Percentiles rank a stretch among this genome's conserved stretches.
Conservation (phyloP, 208 protist genomes). For the Acanthamoeba culbertsoni region DNA sequence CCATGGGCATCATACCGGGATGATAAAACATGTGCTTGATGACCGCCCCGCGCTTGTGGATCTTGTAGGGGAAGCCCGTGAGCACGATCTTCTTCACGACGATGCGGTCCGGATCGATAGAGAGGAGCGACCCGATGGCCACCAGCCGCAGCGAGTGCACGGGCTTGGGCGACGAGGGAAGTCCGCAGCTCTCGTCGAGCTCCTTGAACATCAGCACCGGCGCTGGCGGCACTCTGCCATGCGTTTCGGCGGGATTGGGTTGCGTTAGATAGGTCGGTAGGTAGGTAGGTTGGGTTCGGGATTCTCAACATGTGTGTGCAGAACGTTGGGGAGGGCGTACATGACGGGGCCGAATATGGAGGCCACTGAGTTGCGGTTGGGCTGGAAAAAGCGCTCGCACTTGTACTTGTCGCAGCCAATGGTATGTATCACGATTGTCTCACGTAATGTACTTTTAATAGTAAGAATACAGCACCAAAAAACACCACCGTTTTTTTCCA, state of each 20-base stretch:
- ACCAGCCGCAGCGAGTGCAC: constrained; percentile 58
- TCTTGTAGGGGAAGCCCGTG: constrained; percentile 84
- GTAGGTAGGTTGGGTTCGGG: neutral
- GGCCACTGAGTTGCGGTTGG: constrained; percentile 70
- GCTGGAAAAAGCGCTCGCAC: constrained; percentile 81
- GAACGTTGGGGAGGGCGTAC: constrained; percentile 68
- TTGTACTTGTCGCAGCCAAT: constrained; percentile 81
- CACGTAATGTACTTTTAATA: too few relatives aligned
- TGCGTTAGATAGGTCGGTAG: neutral
- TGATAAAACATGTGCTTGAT: constrained; percentile 88
- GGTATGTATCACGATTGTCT: too few relatives aligned
- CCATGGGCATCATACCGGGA: constrained; percentile 65
- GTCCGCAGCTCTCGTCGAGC: neutral
- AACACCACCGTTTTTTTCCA: too few relatives aligned
- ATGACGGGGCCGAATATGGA: constrained; percentile 83
- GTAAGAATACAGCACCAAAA: too few relatives aligned
- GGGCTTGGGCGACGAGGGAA: neutral
- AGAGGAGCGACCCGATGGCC: constrained; percentile 69
- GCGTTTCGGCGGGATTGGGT: neutral
- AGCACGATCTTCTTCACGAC: constrained; percentile 86
- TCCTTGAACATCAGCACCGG: constrained; percentile 52
- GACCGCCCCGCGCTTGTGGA: too few relatives aligned
- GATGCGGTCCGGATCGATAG: constrained; percentile 83
- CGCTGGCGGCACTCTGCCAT: neutral
- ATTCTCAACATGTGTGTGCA: neutral